Evolutionary conservation across 257 asterid species (phyloP).

Genomic region (Nicotiana attenuata): DNA sequence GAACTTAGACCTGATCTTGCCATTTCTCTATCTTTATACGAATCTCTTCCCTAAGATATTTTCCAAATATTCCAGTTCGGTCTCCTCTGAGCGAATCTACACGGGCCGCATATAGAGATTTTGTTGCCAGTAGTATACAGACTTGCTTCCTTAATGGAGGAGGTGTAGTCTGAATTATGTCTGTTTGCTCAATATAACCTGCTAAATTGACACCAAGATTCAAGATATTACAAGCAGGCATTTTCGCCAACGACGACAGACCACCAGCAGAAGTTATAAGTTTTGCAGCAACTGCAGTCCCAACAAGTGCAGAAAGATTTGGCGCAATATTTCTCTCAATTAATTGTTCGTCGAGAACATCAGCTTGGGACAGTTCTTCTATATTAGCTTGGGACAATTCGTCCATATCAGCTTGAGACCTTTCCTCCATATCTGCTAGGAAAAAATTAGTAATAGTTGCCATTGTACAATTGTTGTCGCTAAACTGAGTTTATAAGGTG

Average conservation of each 20-base stretch:
- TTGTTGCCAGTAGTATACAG: constrained; percentile 79
- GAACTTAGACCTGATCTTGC: not conserved
- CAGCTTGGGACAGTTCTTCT: no score
- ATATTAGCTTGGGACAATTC: no score
- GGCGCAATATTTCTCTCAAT: constrained; percentile 52
- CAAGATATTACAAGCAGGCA: constrained; percentile 88
- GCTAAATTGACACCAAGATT: constrained; percentile 82
- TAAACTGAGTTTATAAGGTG: not conserved
- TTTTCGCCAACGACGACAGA: constrained; percentile 70
- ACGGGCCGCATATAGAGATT: constrained; percentile 86
- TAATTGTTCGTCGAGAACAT: no score
- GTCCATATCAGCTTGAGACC: no score
- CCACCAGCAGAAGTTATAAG: constrained; percentile 96
- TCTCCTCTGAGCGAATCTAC: constrained; percentile 79
- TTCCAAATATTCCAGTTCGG: constrained; percentile 71
- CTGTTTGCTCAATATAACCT: constrained; percentile 81
- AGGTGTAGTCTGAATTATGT: constrained; percentile 75
- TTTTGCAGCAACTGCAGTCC: constrained; percentile 93
- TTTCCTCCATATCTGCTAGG: no score
- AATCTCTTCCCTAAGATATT: constrained; percentile 12
- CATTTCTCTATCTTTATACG: not conserved
- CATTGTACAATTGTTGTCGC: constrained; percentile 11
- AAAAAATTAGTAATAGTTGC: constrained; percentile 65
- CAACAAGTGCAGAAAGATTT: constrained; percentile 85
- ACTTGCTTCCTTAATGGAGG: constrained; percentile 83